A percentile compares a stretch with the other conserved stretches of the same genome.
phyloP scores from a whole-genome alignment of 2,329 filamentous ascomycete species.

The Ilyonectria sp. region DNA sequence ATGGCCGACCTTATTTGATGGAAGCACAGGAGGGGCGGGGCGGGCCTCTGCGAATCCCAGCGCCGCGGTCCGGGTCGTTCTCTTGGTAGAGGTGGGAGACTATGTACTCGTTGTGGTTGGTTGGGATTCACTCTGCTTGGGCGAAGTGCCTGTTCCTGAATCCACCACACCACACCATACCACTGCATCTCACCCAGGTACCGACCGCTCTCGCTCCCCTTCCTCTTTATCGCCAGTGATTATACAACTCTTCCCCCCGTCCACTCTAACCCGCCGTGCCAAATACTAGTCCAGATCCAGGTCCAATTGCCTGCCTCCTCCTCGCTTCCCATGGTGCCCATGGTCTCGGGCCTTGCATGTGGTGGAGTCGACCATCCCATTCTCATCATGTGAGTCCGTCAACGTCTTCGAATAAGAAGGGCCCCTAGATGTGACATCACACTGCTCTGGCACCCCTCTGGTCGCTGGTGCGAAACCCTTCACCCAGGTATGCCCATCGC shows the following conservation, averaged over 20 bases:
- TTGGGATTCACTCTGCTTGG: background rate
- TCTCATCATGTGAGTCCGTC: constrained; percentile 23
- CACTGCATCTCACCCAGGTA: constrained; percentile 5
- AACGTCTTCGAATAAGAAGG: constrained; percentile 25
- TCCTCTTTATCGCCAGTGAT: background rate
- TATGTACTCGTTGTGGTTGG: background rate
- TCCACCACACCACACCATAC: constrained; percentile 20
- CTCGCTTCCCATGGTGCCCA: constrained; percentile 7
- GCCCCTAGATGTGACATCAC: constrained; percentile 28
- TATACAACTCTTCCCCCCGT: background rate
- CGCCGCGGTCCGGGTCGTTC: constrained; percentile 6
- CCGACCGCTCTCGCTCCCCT: constrained; percentile 6
- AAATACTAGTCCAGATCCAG: constrained; percentile 12
- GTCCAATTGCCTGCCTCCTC: constrained; percentile 17
- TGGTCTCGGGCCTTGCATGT: constrained; percentile 16
- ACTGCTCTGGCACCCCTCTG: background rate
- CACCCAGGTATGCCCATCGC: constrained; percentile 13
- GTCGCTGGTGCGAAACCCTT: constrained; percentile 14
- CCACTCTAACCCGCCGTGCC: constrained; percentile 2
- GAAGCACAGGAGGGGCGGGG: background rate
- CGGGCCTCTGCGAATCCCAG: constrained; percentile 18
- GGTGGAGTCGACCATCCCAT: constrained; percentile 19
- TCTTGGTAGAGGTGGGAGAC: background rate
- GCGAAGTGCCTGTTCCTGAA: constrained; percentile 22
- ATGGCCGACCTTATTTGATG: background rate